Conservation (phyloP, 139 green algal genomes). For the Chlorella sp. region DNA sequence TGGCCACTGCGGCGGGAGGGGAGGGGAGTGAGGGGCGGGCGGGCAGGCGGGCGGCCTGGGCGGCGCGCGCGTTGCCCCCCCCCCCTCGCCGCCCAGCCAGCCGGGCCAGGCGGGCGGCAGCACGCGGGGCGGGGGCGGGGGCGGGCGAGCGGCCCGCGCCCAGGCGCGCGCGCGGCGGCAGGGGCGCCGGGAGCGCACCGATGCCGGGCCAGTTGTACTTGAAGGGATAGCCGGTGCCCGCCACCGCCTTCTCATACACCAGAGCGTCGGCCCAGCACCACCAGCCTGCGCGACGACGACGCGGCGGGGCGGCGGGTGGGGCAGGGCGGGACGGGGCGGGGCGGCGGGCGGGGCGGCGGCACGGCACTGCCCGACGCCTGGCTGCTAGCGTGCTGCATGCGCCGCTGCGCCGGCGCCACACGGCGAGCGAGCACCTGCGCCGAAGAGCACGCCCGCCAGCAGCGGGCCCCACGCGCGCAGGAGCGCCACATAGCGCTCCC, state of each 20-base stretch:
- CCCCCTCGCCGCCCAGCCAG: too few species aligned
- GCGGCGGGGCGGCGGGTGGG: neutral
- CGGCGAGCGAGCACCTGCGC: constrained; percentile 26
- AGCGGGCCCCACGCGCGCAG: constrained; percentile 26
- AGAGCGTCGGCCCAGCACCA: constrained; percentile 42
- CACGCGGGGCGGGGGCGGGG: too few species aligned
- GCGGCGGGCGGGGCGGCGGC: neutral
- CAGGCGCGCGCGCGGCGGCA: too few species aligned
- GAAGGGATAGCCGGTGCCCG: constrained; percentile 33
- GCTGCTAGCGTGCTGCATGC: neutral
- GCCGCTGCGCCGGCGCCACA: neutral
- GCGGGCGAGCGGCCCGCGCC: too few species aligned
- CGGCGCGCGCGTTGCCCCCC: too few species aligned
- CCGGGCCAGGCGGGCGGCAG: too few species aligned
- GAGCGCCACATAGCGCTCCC: constrained; percentile 12
- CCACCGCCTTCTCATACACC: constrained; percentile 30
- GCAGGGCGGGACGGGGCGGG: neutral
- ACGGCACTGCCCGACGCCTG: neutral
- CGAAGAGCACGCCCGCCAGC: constrained; percentile 45
- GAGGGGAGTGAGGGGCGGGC: neutral
- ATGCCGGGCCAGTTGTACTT: constrained; percentile 44
- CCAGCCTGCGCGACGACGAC: constrained; percentile 20
- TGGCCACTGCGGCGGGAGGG: constrained; percentile 26
- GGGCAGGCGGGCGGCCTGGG: neutral
- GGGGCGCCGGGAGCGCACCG: too few species aligned